These are phyloP conservation scores for Ophiostoma ulmi DNA, from an alignment of 2,329 filamentous ascomycete species.

Conservation along the genomic window DNA sequence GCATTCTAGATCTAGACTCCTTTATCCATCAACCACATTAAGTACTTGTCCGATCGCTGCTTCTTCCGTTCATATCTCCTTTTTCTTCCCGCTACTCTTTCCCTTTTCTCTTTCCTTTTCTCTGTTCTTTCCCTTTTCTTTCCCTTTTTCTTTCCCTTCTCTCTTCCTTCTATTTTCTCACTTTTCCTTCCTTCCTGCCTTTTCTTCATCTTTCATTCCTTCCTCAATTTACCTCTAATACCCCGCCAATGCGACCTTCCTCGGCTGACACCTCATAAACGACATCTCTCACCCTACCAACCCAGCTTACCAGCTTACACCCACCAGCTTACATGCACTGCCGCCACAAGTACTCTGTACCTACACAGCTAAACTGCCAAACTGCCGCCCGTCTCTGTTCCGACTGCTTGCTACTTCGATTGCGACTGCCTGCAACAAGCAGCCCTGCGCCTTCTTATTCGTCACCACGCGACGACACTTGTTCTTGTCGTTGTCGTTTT, in stretches of 20 bases:
- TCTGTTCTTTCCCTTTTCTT: background rate
- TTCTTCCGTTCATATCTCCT: background rate
- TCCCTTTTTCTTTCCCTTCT: background rate
- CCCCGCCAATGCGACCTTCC: slow-evolving; percentile 12
- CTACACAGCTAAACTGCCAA: background rate
- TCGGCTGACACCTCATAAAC: background rate
- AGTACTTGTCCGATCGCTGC: background rate
- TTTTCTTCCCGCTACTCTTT: background rate
- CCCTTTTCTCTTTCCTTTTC: background rate
- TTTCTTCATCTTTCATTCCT: background rate
- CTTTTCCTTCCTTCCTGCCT: background rate
- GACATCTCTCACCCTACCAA: background rate
- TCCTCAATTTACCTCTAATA: background rate
- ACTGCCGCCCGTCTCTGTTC: background rate
- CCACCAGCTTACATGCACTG: background rate
- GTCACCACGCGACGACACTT: slow-evolving; percentile 7
- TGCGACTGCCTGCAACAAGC: background rate
- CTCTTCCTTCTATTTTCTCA: background rate
- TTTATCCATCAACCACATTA: background rate
- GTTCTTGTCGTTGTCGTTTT: background rate
- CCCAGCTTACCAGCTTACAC: background rate
- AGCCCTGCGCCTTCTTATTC: slow-evolving; percentile 16
- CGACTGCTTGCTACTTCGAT: background rate
- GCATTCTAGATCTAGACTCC: background rate
- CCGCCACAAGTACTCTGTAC: slow-evolving; percentile 1